These are phyloP conservation scores for Leishmania amazonensis DNA, from an alignment of 208 protist species.

Conservation along the genomic window DNA sequence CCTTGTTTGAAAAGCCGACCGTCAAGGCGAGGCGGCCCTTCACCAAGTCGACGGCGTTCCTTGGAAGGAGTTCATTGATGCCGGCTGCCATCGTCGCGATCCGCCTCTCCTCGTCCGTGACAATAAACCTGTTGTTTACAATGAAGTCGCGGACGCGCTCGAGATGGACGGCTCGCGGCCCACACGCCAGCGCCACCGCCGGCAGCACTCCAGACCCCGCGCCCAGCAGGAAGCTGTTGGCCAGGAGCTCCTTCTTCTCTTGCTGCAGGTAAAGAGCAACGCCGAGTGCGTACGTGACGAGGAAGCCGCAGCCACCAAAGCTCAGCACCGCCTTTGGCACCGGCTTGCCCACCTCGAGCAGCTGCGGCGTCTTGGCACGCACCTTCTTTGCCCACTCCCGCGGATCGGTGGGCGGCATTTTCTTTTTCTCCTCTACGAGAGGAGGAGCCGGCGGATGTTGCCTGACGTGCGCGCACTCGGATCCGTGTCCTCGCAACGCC, in stretches of 20 bases:
- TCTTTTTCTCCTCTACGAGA: background rate
- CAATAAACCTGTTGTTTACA: conserved; percentile 75
- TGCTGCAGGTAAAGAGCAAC: conserved; percentile 89
- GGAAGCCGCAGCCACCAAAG: conserved; percentile 87
- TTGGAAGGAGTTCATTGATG: conserved; percentile 80
- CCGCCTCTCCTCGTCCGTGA: conserved; percentile 78
- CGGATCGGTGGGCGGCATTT: conserved; percentile 66
- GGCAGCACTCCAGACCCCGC: conserved; percentile 83
- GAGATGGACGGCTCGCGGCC: conserved; percentile 64
- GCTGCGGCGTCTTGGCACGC: conserved; percentile 77
- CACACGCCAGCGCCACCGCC: conserved; percentile 81
- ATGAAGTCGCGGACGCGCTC: conserved; percentile 84
- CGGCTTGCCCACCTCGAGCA: conserved; percentile 84
- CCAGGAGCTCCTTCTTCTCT: conserved; percentile 77
- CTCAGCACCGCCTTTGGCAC: conserved; percentile 83
- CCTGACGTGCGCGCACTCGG: background rate
- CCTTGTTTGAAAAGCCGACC: conserved; percentile 85
- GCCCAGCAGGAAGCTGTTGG: conserved; percentile 78
- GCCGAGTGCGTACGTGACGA: conserved; percentile 88
- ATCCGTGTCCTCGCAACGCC: background rate
- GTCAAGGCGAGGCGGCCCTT: conserved; percentile 81
- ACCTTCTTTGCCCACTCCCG: conserved; percentile 76
- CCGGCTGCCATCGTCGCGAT: conserved; percentile 65
- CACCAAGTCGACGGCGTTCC: conserved; percentile 72
- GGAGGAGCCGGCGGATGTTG: background rate